Evolutionary conservation across 2,329 filamentous ascomycete genomes (phyloP).

Genomic region (Alternaria hordeiaustralica): DNA sequence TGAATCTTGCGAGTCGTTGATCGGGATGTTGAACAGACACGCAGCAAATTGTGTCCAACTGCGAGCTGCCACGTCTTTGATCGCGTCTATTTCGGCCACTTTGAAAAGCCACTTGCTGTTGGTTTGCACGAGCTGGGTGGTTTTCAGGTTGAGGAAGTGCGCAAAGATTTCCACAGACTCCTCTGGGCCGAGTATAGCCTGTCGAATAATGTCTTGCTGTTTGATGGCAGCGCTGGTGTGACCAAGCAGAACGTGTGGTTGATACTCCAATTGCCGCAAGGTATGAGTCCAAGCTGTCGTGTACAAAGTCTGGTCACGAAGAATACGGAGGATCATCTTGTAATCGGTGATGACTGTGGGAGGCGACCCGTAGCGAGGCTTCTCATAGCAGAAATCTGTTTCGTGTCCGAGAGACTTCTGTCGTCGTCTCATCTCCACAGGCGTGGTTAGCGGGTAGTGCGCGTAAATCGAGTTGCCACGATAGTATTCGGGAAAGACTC

Average conservation of each 20-base stretch:
- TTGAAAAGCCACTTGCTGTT: not conserved
- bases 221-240: not conserved
- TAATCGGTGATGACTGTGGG: not conserved
- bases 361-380: not conserved
- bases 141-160: not conserved
- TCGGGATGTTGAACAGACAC: not conserved
- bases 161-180: not conserved
- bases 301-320: not conserved
- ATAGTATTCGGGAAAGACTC: slow-evolving; percentile 15
- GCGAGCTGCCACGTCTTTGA: not conserved
- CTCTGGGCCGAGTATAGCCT: not conserved
- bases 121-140: not conserved
- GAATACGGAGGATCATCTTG: not conserved
- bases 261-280: not conserved
- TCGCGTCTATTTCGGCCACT: not conserved
- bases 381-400: not conserved
- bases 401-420: not conserved
- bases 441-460: not conserved
- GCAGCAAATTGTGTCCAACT: not conserved
- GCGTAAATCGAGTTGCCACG: not conserved
- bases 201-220: not conserved
- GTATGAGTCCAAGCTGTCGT: not conserved
- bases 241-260: not conserved
- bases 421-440: not conserved
- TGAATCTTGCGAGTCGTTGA: not conserved